These are phyloP conservation scores for Dujonia santamariae DNA, from an alignment of 1,139 yeast genomes.

Conservation along the genomic window DNA sequence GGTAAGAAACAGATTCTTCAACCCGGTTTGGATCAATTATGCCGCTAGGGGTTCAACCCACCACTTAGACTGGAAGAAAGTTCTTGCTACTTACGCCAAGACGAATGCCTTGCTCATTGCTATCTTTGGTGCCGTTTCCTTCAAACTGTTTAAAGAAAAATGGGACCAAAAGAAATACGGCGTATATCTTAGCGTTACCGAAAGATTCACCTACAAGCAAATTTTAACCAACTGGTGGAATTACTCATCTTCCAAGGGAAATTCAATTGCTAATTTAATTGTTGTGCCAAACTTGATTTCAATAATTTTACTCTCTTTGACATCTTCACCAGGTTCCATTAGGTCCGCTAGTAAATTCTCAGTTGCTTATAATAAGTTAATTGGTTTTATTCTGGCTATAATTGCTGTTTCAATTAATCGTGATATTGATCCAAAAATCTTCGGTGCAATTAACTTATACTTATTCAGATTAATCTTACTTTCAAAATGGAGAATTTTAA, in stretches of 20 bases:
- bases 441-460: conserved; percentile 32
- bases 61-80: conserved; percentile 14
- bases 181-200: neutral
- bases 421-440: conserved; percentile 24
- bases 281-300: conserved; percentile 37
- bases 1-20: conserved; percentile 30
- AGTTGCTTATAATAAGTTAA: conserved; percentile 32
- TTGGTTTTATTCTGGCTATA: conserved; percentile 36
- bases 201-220: neutral
- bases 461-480: conserved; percentile 33
- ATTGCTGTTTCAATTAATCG: conserved; percentile 19
- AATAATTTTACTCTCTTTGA: conserved; percentile 32
- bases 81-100: conserved; percentile 23
- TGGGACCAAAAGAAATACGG: conserved; percentile 4
- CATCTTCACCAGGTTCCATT: conserved; percentile 23
- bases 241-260: conserved; percentile 25
- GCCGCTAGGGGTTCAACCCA: conserved; percentile 21
- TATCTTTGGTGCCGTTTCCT: conserved; percentile 18
- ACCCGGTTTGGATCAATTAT: conserved; percentile 45
- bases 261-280: conserved; percentile 33
- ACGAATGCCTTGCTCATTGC: conserved; percentile 26
- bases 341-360: conserved; percentile 16
- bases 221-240: neutral
- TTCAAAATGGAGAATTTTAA: conserved; percentile 43
- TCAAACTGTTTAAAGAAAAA: conserved; percentile 10